Evolutionary conservation across 257 asterid genomes (phyloP), one percentile per base, ranked within the genome.

Genomic region (Solanum appendiculatum): DNA sequence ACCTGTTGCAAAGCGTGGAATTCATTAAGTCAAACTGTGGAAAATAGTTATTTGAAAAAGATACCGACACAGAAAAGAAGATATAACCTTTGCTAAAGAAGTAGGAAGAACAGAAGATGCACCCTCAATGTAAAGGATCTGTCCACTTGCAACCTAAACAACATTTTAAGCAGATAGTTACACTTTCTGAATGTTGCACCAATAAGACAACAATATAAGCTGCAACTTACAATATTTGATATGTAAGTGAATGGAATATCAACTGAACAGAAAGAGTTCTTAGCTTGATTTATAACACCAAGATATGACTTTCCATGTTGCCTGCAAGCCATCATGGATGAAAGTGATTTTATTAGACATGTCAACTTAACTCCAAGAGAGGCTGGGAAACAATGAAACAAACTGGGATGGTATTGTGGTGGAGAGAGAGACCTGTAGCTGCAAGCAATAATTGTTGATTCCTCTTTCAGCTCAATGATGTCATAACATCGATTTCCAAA

Each of bases 401-500:
- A 69, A 31, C 40, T 36, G 83, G 81, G 58, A 74, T 81, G 23
- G 9, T 1, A 36, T 86, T 56, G 56, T 29, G 34, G 86, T 72
- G 75, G 88, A 75, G 63, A 60, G 82, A 27, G 88, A 87, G 86
- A 95, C 99, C 99, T 97, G 93, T 93, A 95, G 92, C 87, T 91
- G 95, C 98, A 97, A 89, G 97, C 97, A 90, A 97, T 89, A 87
- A 95, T 84, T 87, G 88, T 89, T 86, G 91, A 89, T 88, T 89
- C 89, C 48, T 82, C 89, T 86, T 92, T 89, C 66, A 87, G 86
- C 86, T 63, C 92, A 88, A 97, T 86, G 89, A 97, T 93, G 74
- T 95, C 99, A 81, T 92, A 97, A 14, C 98, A 93, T 93, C 86
- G 95, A 93, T 89, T 87, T 85, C 99, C 99, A 89, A 97, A 95